These are phyloP conservation scores for Nidularia sp. DNA, from an alignment of 768 basidiomycete genomes.

Conservation along the genomic window DNA sequence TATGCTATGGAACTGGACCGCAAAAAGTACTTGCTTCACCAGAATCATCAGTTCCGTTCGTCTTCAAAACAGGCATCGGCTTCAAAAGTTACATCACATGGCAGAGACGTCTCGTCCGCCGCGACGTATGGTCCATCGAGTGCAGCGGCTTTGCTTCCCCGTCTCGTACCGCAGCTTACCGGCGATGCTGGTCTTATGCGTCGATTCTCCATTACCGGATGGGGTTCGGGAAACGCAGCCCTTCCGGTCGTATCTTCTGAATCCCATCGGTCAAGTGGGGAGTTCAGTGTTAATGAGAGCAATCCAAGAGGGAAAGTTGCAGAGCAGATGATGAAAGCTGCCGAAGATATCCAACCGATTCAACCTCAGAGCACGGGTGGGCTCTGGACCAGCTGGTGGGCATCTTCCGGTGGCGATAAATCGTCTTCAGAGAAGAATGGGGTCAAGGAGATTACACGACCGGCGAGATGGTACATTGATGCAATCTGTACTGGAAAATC, in stretches of 20 bases:
- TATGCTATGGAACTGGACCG: conserved; percentile 53
- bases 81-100: conserved; percentile 15
- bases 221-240: conserved; percentile 44
- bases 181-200: conserved; percentile 66
- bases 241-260: conserved; percentile 27
- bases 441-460: conserved; percentile 35
- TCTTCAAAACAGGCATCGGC: conserved; percentile 15
- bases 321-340: conserved; percentile 21
- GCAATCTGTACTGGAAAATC: conserved; percentile 51
- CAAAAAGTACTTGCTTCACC: conserved; percentile 63
- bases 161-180: conserved; percentile 71
- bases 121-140: conserved; percentile 60
- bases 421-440: conserved; percentile 18
- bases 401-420: conserved; percentile 57
- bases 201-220: conserved; percentile 61
- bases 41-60: conserved; percentile 41
- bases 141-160: conserved; percentile 53
- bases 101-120: conserved; percentile 31
- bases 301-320: conserved; percentile 17
- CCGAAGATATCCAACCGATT: conserved; percentile 33
- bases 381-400: conserved; percentile 76
- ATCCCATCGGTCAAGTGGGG: conserved; percentile 30
- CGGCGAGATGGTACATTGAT: conserved; percentile 62
- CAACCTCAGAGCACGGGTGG: conserved; percentile 73
- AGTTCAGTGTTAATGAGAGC: conserved; percentile 21